Base-by-base conservation (phyloP, 768 basidiomycete species). In the Coprinopsis cinerea region DNA sequence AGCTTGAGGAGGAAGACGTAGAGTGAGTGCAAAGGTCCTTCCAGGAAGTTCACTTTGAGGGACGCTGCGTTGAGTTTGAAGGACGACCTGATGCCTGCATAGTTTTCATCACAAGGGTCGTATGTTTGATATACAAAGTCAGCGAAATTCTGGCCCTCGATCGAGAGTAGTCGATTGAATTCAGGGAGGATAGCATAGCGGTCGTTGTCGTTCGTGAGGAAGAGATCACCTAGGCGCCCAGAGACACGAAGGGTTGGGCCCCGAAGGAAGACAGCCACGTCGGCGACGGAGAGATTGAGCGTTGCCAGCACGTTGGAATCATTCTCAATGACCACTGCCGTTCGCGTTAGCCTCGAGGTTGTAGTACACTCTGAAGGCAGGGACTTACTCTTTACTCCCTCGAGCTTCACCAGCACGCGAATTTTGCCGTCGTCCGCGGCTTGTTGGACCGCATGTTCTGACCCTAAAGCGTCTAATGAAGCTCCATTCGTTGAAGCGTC, bases 41-140 rank as follows among this genome's bases (percentile, higher is more conserved):
- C 90, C 46, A 96, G 74, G 66, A 91, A 94, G 59, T 90, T 85
- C 55, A 96, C 72, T 57, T 85, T 89, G 63, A 98, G 72, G 1
- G 96, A 95, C 1, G 88, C 95, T n/a, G 91, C 83, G 27, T 83
- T 77, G 35, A 99, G 76, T 50, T 77, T 76, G 44, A 98, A 72
- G 1, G 83, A 79, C 3, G 94, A 92, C 61, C 91, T 92, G 65
- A 93, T 76, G 25, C 91, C 91, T 13, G 76, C 70, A 64, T 88
- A 85, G 2, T 73, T 69, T 36, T 84, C 78, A 47, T 79, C 85
- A 25, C 70, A 64, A 1, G 89, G 79, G 63, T 94, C 88, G 66
- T 80, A 92, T 0, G 92, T 98, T 64, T 94, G 86, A 66, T 98
- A 99, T 48, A 76, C 79, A 71, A 99, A 91, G 64, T 95, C 88